Evolutionary conservation across 2,329 filamentous ascomycete genomes (phyloP), one percentile per base, ranked within the genome.

Genomic region (Leptosphaerulina australis): DNA sequence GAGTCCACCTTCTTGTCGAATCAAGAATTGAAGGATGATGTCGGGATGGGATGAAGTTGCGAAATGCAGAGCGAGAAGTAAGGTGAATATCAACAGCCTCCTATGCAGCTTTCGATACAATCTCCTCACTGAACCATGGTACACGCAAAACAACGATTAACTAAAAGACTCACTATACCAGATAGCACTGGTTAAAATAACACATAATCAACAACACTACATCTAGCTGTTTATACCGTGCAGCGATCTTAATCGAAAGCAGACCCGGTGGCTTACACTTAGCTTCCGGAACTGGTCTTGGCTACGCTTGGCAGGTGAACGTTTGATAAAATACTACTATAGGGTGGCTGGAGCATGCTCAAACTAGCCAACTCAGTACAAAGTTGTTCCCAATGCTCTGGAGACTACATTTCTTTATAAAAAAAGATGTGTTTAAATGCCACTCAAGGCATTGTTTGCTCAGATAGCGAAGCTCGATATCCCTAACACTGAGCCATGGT

Each of bases 1-100:
- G 50, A 53, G 38, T 51, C 55, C 56, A 56, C 58, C 36, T 48
- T 43, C 40, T 43, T 37, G 46, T 53, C 56, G 31, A 57, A 62
- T 55, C 44, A 53, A 40, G 45, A 36, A 7, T 12, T 22, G n/a
- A 5, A 31, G 10, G 20, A 33, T 29, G 21, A 11, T 11, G 17
- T 25, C 18, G 17, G 25, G 11, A n/a, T 31, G 5, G 11, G 14
- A 3, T 3, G 10, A 7, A n/a, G 11, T 3, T 15, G n/a, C 9
- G 29, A 17, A n/a, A 2, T n/a, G n/a, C n/a, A n/a, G n/a, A n/a
- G n/a, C n/a, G n/a, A n/a, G n/a, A n/a, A n/a, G n/a, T n/a, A n/a
- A n/a, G n/a, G n/a, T n/a, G n/a, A n/a, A n/a, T n/a, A n/a, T n/a
- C n/a, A n/a, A n/a, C n/a, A n/a, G n/a, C n/a, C n/a, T n/a, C n/a